Base-by-base conservation (phyloP, 805 yeast species). In the Saturnispora halmiae region DNA sequence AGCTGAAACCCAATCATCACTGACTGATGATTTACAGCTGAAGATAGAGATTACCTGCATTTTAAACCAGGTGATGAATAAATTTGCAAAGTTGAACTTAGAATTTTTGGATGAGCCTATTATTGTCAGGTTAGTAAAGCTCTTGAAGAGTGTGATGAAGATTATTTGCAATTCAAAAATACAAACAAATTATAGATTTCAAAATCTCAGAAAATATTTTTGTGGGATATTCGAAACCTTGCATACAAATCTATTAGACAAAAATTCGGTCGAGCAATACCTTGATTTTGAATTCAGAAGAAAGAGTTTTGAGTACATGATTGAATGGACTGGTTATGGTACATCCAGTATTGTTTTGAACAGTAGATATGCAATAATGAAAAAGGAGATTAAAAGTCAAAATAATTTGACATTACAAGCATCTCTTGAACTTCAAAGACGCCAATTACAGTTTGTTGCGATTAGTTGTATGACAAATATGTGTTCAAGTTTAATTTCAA, bases 311-410 rank as follows among this genome's bases (percentile, higher is more conserved):
- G 75, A 78, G 34, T 81, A 75, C 52, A 64, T 92, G 42, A 88
- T 83, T 49, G 94, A 85, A 56, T 92, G 99, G 99, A 87, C 96
- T 58, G 95, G 94, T 0, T 77, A 75, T 59, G 96, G 97, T 2
- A 79, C 75, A 39, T 66, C 77, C 19, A 69, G 75, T 7, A 54
- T 66, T 1, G 53, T 78, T 2, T 73, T 86, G 2, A 77, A 75
- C 24, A 82, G 80, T 31, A 66, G 96, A 34, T 86, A 86, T 48
- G 56, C 63, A 4, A 50, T 60, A 1, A 79, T 79, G 76, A 67
- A 75, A 14, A 65, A 64, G 31, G 65, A 60, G 10, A 61, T 53
- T 3, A 43, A 56, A 9, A 52, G 53, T 7, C 54, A 55, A 51
- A 67, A 54, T 44, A 73, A 61, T 34, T 64, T 69, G 6, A 69